phyloP scores from a whole-genome alignment of 148 eudicot genomes.

The Camellia japonica region DNA sequence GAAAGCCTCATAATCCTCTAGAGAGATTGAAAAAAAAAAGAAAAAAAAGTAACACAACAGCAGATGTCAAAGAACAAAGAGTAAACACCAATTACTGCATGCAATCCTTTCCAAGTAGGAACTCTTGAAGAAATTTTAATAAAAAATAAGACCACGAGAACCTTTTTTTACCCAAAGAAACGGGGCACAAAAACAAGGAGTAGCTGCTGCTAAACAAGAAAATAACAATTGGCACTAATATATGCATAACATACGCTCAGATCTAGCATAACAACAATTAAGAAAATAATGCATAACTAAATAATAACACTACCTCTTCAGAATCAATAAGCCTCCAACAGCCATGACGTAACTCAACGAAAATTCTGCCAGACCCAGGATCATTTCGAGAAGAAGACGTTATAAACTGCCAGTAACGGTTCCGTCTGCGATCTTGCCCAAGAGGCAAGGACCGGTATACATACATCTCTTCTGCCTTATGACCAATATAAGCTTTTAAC shows the following conservation, averaged over 20 bases:
- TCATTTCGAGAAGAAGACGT: conserved; percentile 71
- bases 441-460: conserved; percentile 89
- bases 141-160: neutral
- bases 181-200: neutral
- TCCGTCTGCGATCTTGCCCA: conserved; percentile 88
- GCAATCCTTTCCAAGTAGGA: neutral
- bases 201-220: neutral
- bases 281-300: neutral
- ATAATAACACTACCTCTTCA: conserved; percentile 50
- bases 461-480: conserved; percentile 82
- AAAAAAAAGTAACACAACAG: neutral
- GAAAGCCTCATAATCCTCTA: neutral
- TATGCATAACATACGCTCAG: neutral
- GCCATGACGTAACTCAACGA: conserved; percentile 69
- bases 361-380: conserved; percentile 84
- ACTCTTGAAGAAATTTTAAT: neutral
- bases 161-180: neutral
- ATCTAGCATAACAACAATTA: neutral
- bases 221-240: neutral
- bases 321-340: conserved; percentile 88
- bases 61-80: neutral
- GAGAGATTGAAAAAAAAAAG: neutral
- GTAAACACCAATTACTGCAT: neutral
- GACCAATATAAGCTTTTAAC: conserved; percentile 70
- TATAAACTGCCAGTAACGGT: conserved; percentile 84